Conservation (phyloP, 495 filamentous ascomycete genomes). For the Neurospora cerealis region DNA sequence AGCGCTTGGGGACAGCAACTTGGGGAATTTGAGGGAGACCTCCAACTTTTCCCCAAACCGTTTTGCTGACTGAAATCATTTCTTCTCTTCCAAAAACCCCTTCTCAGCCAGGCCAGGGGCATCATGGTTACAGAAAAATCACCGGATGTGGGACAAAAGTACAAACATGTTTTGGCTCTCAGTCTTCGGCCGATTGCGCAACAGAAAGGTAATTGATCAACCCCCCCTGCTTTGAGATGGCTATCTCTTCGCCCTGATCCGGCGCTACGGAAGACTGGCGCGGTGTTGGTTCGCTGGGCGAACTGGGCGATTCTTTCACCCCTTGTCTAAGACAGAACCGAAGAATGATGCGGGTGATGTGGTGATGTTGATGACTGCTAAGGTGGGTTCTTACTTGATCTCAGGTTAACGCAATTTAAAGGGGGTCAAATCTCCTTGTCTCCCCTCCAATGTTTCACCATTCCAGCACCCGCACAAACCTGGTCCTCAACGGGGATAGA, state of each 20-base stretch:
- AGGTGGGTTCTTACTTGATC: slow-evolving; percentile 16
- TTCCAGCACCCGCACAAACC: not conserved
- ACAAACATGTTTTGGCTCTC: not conserved
- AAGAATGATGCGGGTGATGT: not conserved
- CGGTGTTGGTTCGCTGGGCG: not conserved
- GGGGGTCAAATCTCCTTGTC: not conserved
- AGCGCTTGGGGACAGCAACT: not conserved
- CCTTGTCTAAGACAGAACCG: not conserved
- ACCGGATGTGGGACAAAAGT: not conserved
- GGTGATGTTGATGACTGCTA: slow-evolving; percentile 6
- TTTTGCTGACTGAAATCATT: not conserved
- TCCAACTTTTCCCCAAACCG: not conserved
- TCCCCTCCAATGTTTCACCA: not conserved
- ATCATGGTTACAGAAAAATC: not conserved
- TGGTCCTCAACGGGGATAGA: not conserved
- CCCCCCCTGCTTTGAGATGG: not conserved
- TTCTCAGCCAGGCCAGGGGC: not conserved
- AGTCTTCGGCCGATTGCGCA: not conserved
- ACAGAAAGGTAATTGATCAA: not conserved
- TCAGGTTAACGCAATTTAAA: slow-evolving; percentile 4
- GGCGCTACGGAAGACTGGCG: not conserved
- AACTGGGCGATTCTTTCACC: not conserved
- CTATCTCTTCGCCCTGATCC: not conserved
- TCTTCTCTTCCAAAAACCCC: not conserved
- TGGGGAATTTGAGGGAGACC: not conserved